phyloP scores from a whole-genome alignment of 2,329 filamentous ascomycete genomes.

The Cryphonectria naterciae region DNA sequence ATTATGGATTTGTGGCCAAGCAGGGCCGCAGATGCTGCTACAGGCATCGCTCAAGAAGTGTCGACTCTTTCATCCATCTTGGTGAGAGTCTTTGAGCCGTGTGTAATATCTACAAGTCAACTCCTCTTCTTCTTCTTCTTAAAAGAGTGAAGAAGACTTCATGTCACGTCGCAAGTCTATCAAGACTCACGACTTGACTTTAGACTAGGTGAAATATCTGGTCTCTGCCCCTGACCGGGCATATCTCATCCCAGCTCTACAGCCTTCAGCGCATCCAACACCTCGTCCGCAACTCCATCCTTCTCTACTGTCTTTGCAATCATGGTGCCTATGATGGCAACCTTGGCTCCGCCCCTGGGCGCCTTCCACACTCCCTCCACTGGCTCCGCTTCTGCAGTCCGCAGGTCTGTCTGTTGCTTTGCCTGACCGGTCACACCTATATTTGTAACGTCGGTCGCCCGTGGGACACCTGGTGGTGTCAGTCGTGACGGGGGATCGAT shows the following conservation, averaged over 20 bases:
- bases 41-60: not conserved
- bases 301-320: slow-evolving; percentile 75
- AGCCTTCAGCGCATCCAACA: slow-evolving; percentile 77
- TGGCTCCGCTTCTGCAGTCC: slow-evolving; percentile 56
- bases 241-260: slow-evolving; percentile 65
- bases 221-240: slow-evolving; percentile 21
- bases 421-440: slow-evolving; percentile 44
- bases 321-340: slow-evolving; percentile 72
- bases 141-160: not conserved
- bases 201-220: slow-evolving; percentile 19
- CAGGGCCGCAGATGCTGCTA: not conserved
- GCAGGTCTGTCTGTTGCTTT: slow-evolving; percentile 44
- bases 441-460: slow-evolving; percentile 60
- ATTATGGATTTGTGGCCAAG: not conserved
- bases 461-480: slow-evolving; percentile 71
- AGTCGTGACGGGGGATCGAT: slow-evolving; percentile 75
- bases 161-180: slow-evolving; percentile 1
- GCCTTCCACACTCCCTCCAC: slow-evolving; percentile 83
- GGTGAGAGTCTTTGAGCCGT: not conserved
- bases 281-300: slow-evolving; percentile 83
- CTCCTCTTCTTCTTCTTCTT: not conserved
- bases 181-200: slow-evolving; percentile 8
- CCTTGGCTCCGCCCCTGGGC: slow-evolving; percentile 80
- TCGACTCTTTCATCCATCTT: not conserved
- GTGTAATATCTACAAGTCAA: not conserved